A percentile compares a stretch with the other conserved stretches of the same genome.
phyloP scores from a whole-genome alignment of 768 basidiomycete genomes.

The Strobilomyces confusus region DNA sequence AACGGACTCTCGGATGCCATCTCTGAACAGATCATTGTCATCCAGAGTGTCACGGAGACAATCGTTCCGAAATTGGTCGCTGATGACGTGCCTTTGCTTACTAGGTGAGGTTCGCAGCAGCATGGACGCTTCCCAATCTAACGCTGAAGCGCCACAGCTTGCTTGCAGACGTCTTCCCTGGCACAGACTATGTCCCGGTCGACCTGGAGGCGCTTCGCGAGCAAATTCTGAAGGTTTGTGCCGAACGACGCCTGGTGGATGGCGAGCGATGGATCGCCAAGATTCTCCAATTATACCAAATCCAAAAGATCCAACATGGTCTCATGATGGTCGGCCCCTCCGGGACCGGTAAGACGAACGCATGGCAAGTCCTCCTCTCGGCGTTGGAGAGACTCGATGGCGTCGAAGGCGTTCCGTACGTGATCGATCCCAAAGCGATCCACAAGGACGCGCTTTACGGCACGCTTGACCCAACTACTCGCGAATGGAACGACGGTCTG shows the following conservation, averaged over 20 bases:
- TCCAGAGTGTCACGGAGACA: conserved; percentile 97
- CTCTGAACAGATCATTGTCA: conserved; percentile 93
- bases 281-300: conserved; percentile 96
- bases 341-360: conserved; percentile 93
- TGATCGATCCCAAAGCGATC: conserved; percentile 99
- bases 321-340: conserved; percentile 99
- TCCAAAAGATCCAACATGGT: conserved; percentile 99
- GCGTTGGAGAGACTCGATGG: conserved; percentile 92
- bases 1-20: conserved; percentile 63
- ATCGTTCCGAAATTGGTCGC: conserved; percentile 98
- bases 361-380: conserved; percentile 90
- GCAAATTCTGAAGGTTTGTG: conserved; percentile 83
- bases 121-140: not conserved
- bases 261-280: conserved; percentile 93
- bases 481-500: conserved; percentile 98
- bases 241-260: conserved; percentile 76
- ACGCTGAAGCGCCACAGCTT: conserved; percentile 46
- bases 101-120: conserved; percentile 54
- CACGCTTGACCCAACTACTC: conserved; percentile 92
- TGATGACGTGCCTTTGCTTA: conserved; percentile 92
- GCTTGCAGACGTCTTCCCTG: conserved; percentile 95
- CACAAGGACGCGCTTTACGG: conserved; percentile 98
- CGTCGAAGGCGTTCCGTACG: conserved; percentile 87
- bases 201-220: conserved; percentile 82
- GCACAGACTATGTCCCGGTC: conserved; percentile 85